These are phyloP conservation scores for Candida yuanshanica DNA, from an alignment of 805 yeast genomes.

Conservation along the genomic window DNA sequence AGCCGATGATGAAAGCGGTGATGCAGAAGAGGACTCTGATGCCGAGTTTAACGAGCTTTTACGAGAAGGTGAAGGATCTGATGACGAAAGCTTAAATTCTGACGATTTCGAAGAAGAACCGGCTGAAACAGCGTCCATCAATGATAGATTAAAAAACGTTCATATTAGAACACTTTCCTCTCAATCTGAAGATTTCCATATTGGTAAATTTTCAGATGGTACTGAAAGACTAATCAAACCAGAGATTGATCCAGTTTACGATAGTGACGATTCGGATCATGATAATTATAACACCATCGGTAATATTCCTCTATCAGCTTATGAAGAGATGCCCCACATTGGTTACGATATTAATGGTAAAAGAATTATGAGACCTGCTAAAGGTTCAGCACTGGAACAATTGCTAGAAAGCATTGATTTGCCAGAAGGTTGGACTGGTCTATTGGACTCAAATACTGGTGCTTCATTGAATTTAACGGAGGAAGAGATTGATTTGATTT, in stretches of 20 bases:
- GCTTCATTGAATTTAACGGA: constrained; percentile 69
- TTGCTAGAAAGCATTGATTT: constrained; percentile 85
- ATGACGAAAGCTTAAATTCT: constrained; percentile 29
- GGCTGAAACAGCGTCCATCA: constrained; percentile 43
- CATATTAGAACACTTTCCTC: constrained; percentile 47
- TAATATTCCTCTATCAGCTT: constrained; percentile 85
- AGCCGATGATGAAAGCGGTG: constrained; percentile 13
- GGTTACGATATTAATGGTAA: constrained; percentile 97
- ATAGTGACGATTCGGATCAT: constrained; percentile 85
- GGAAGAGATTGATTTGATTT: constrained; percentile 86
- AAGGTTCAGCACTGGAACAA: constrained; percentile 90
- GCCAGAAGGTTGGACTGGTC: constrained; percentile 99
- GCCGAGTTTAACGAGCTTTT: constrained; percentile 59
- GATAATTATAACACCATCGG: constrained; percentile 88
- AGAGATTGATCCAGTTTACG: constrained; percentile 92
- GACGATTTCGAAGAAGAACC: constrained; percentile 51
- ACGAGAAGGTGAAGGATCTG: constrained; percentile 42
- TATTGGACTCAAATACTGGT: constrained; percentile 87
- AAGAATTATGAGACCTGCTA: constrained; percentile 98
- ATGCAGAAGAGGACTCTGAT: constrained; percentile 39
- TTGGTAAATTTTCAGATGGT: constrained; percentile 70
- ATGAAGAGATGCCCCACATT: constrained; percentile 95
- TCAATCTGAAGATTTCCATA: constrained; percentile 30
- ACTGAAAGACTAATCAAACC: constrained; percentile 72
- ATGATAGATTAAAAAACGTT: constrained; percentile 51